Conservation (phyloP, 257 asterid species). For the Paraleonurus japonicus region DNA sequence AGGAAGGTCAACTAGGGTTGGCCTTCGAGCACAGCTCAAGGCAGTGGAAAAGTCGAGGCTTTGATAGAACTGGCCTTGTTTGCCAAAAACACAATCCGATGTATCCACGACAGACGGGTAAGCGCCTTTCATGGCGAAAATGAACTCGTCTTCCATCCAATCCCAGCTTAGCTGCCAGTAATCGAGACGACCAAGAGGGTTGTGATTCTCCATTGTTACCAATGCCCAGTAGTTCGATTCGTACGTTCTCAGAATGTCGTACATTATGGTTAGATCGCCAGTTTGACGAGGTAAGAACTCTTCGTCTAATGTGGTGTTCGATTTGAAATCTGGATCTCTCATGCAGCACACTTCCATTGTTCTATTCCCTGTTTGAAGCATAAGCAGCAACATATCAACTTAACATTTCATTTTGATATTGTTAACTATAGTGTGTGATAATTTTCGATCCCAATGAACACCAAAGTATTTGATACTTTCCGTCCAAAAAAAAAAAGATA, state of each 20-base stretch:
- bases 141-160: conserved; percentile 96
- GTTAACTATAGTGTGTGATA: not conserved
- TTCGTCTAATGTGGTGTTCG: conserved; percentile 51
- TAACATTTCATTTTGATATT: not conserved
- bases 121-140: conserved; percentile 76
- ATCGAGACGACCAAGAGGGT: conserved; percentile 84
- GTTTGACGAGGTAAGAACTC: conserved; percentile 62
- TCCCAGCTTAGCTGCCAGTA: conserved; percentile 94
- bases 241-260: conserved; percentile 69
- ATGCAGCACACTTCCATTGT: conserved; percentile 75
- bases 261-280: conserved; percentile 85
- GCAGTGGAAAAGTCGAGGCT: conserved; percentile 72
- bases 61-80: conserved; percentile 58
- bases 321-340: conserved; percentile 42
- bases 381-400: not conserved
- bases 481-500: no score
- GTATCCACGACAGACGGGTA: conserved; percentile 73
- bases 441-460: not conserved
- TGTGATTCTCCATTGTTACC: conserved; percentile 73
- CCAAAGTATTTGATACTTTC: not conserved
- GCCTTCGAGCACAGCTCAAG: conserved; percentile 71
- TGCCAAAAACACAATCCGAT: conserved; percentile 66
- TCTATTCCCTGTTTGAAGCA: conserved; percentile 50
- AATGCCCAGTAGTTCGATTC: conserved; percentile 81
- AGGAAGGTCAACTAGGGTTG: conserved; percentile 80